Base-by-base conservation (phyloP, 2,329 filamentous ascomycete species). In the Cordyceps militaris region DNA sequence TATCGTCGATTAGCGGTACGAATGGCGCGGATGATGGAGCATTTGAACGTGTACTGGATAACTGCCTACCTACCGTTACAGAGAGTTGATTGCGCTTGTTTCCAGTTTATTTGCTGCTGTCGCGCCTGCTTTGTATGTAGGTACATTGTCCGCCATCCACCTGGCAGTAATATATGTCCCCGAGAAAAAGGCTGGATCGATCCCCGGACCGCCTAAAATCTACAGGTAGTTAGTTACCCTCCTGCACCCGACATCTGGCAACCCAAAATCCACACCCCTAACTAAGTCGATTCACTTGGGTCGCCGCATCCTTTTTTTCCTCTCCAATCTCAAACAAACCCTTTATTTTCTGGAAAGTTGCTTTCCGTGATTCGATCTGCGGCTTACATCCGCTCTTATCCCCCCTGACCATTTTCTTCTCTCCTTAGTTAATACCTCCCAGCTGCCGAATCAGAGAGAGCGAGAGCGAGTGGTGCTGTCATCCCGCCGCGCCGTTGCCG, bases 221-320 rank as follows among this genome's bases (percentile, higher is more conserved):
- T n/a, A 42, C 38, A n/a, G n/a, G n/a, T n/a, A n/a, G n/a, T n/a
- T n/a, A n/a, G n/a, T n/a, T n/a, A n/a, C n/a, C 30, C 38, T 42
- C 38, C 21, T 42, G 38, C 38, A 42, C 38, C 38, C 38, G 38
- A 42, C 38, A 42, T 56, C 52, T 56, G 43, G 52, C 52, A 56
- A 56, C 52, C 52, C 43, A 48, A 56, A 43, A 56, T 21, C 52
- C 52, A 34, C 38, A 40, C 43, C 52, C 43, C 52, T 56, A 43
- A n/a, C n/a, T n/a, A n/a, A n/a, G 52, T 48, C 52, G 52, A 56
- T 47, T 44, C 43, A 32, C 52, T 56, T 56, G 52, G 52, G 40
- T 55, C 52, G 52, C 42, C 32, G 42, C 52, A 56, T 47, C 52
- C 42, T 47, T 28, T 55, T 47, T 55, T 47, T 28, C 47, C 21